Evolutionary conservation across 2,329 filamentous ascomycete species (phyloP), one percentile per base, ranked within the genome.

Genomic region (Blumeriella jaapii): DNA sequence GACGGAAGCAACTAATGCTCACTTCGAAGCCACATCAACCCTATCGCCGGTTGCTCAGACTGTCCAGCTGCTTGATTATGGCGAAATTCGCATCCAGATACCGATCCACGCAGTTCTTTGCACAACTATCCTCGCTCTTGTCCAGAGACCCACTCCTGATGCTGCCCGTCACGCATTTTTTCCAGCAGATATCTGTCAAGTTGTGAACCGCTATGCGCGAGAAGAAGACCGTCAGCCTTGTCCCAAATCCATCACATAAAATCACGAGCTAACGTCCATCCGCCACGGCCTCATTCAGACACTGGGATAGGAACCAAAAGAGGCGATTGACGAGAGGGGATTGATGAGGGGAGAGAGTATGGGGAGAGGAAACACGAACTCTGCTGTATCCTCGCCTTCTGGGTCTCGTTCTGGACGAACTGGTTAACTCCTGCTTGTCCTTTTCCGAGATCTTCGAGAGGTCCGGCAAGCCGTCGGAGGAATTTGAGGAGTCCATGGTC

Each of bases 101-200:
- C 38, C 91, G 71, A 53, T 94, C 83, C 38, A 96, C 86, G 55
- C 91, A 98, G 66, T 94, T 95, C 58, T 78, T 68, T 58, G 94
- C 71, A 60, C 91, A 98, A 6, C 67, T 63, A 64, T 91, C 79
- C 64, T 98, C 91, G 42, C 61, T 65, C 53, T 69, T 72, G 48
- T 93, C 84, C 48, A 98, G 66, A 52, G 75, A 73, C 17, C 75
- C 72, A 42, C 68, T 71, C 49, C 78, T 77, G 57, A 95, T 79
- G 39, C 68, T 69, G 35, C 75, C 67, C 6, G 82, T 80, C 42
- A 95, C 68, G 67, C 91, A 98, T 65, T 95, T 96, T 57, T 78
- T 85, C 78, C 87, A 98, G 72, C 91, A 98, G 41, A 82, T 73
- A 52, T 91, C 81, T 27, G 74, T 75, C 22, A 81, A 63, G 47